phyloP scores from a whole-genome alignment of 2,329 filamentous ascomycete species.

The Sclerotinia spermophila region DNA sequence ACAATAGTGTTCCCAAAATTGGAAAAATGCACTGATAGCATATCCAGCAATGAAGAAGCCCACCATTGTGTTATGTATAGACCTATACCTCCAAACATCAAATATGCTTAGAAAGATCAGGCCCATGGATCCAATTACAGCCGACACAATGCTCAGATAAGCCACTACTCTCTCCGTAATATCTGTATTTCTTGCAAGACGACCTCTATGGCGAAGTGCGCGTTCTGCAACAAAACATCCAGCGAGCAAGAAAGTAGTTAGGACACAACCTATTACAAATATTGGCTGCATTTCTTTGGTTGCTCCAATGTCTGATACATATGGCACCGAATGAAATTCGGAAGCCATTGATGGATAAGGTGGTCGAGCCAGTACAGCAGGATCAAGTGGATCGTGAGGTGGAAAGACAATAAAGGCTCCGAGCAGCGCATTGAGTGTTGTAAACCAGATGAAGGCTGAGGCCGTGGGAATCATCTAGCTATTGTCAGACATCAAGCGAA shows the following conservation, averaged over 20 bases:
- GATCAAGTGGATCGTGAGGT: constrained; percentile 1
- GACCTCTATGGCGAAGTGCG: constrained; percentile 77
- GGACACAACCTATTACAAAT: constrained; percentile 67
- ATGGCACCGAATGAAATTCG: constrained; percentile 57
- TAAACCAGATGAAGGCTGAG: constrained; percentile 15
- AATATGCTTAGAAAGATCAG: constrained; percentile 82
- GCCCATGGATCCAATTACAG: constrained; percentile 71
- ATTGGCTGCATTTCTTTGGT: constrained; percentile 62
- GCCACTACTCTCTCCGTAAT: constrained; percentile 60
- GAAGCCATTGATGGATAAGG: constrained; percentile 59
- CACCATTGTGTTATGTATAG: constrained; percentile 72
- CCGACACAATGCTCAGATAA: constrained; percentile 60
- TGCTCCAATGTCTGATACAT: constrained; percentile 66
- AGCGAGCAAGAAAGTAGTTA: constrained; percentile 78
- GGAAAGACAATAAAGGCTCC: constrained; percentile 6
- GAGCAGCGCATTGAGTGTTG: constrained; percentile 7
- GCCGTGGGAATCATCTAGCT: constrained; percentile 15
- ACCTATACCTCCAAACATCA: constrained; percentile 68
- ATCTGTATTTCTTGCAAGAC: constrained; percentile 70
- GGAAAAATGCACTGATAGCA: constrained; percentile 76
- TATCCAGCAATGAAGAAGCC: constrained; percentile 82
- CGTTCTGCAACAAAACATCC: constrained; percentile 76
- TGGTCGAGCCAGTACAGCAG: constrained; percentile 40
- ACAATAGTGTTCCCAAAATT: constrained; percentile 83
- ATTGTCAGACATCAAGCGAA: constrained; percentile 51